Base-by-base conservation (phyloP, 2,329 filamentous ascomycete genomes). In the Diatrype stigma region DNA sequence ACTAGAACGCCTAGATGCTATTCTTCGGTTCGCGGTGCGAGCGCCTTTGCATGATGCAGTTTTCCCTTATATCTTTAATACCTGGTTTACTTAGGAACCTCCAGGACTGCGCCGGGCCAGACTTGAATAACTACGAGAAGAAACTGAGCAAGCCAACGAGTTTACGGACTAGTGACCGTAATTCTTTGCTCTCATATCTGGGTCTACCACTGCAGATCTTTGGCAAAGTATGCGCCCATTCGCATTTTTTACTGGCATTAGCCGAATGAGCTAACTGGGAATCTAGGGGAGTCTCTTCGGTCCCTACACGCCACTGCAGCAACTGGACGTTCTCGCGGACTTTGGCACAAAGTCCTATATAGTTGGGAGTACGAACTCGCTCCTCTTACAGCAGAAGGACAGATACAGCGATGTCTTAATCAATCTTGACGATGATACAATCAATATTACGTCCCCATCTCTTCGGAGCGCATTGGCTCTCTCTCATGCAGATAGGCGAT, bases 21-120 rank as follows among this genome's bases (percentile, higher is more conserved):
- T 97, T 99, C 74, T 99, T 97, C 63, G 92, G 94, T 55, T 91
- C 93, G n/a, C 85, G 91, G 61, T 97, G 94, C 70, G 94, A 99
- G 70, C 82, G 89, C 57, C 75, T 99, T 60, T 99, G 94, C 80
- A 96, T 97, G 89, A 92, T 96, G 72, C 94, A 99, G 70, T 99
- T 97, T 73, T 94, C 93, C 42, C 81, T 99, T 44, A 87, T 99
- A 60, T 96, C 93, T 48, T 78, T 99, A 63, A 95, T 99, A 73
- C 94, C 94, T 45, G 91, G 92, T 53, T 82, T 99, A 51, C 85
- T 97, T 63, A 85, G 90, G 63, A 90, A 88, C 62, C 80, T 99
- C n/a, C 86, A 95, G 71, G 94, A 99, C 72, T 95, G 90, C 63
- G 93, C 94, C 46, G 91, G 96, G 65, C 94, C 94, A n/a, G 87